Conservation (phyloP, 345 rosid genomes). For the Corchorus olitorius region DNA sequence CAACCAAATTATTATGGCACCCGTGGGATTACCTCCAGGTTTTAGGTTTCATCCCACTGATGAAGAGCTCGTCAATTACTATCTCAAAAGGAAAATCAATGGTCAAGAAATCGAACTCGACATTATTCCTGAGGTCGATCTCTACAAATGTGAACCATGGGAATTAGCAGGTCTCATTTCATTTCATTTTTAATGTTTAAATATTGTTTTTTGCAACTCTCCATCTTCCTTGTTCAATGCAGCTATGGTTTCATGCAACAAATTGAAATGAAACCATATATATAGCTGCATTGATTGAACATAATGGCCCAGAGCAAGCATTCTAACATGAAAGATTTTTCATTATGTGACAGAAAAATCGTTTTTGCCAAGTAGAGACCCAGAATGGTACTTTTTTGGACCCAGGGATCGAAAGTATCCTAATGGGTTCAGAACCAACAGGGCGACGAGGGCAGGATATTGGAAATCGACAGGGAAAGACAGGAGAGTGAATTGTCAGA, state of each 20-base stretch:
- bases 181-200: background rate
- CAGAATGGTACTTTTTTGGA: constrained; percentile 98
- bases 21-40: constrained; percentile 90
- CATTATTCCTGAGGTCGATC: constrained; percentile 94
- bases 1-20: constrained; percentile 41
- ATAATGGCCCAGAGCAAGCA: too few relatives aligned
- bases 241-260: background rate
- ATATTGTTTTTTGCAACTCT: background rate
- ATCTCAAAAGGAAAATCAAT: constrained; percentile 79
- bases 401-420: constrained; percentile 94
- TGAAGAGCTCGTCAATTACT: constrained; percentile 93
- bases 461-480: constrained; percentile 97
- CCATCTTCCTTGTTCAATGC: background rate
- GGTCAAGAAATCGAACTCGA: constrained; percentile 91
- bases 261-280: too few relatives aligned
- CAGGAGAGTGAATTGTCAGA: constrained; percentile 65
- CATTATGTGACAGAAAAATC: constrained; percentile 61
- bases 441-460: constrained; percentile 88
- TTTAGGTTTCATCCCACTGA: constrained; percentile 95
- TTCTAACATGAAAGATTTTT: background rate
- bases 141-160: constrained; percentile 99
- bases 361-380: constrained; percentile 84
- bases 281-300: too few relatives aligned
- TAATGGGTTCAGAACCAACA: constrained; percentile 83
- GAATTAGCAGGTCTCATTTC: constrained; percentile 65